Conservation (phyloP, 257 asterid genomes). For the Verbascum thapsus region DNA sequence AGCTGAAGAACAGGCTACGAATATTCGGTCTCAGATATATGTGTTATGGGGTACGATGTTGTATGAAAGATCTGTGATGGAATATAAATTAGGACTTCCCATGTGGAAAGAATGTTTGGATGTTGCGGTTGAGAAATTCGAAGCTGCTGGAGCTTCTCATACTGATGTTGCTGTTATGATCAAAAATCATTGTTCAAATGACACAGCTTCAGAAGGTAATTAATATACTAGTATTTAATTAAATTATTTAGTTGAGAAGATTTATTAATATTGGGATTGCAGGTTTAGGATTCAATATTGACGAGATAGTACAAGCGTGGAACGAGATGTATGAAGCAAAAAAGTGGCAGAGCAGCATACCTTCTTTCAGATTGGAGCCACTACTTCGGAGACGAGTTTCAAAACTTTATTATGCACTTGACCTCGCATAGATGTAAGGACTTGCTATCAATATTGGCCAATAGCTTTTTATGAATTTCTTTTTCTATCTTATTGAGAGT, state of each 20-base stretch:
- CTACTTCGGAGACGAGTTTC: conserved; percentile 77
- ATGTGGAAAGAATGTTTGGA: conserved; percentile 91
- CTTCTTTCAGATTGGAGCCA: conserved; percentile 77
- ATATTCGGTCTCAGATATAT: conserved; percentile 73
- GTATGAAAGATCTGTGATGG: conserved; percentile 90
- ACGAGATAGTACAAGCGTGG: conserved; percentile 97
- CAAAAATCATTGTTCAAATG: conserved; percentile 80
- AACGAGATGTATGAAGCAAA: conserved; percentile 93
- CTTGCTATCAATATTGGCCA: too few species aligned
- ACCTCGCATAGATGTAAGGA: conserved; percentile 42
- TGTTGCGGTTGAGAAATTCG: conserved; percentile 79
- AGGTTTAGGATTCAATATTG: conserved; percentile 88
- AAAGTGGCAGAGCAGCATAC: conserved; percentile 64
- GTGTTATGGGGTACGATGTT: conserved; percentile 88
- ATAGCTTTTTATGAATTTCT: too few species aligned
- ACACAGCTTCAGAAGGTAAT: conserved; percentile 60
- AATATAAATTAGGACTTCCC: conserved; percentile 74
- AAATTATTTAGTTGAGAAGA: too few species aligned
- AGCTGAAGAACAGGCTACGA: conserved; percentile 67
- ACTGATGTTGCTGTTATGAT: conserved; percentile 88
- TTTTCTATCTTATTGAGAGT: too few species aligned
- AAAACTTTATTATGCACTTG: conserved; percentile 68
- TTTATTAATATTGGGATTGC: conserved; percentile 27
- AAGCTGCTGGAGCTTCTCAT: conserved; percentile 82
- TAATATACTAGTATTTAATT: too few species aligned